Evolutionary conservation across 345 rosid genomes (phyloP).

Genomic region (Arabis hirsuta): DNA sequence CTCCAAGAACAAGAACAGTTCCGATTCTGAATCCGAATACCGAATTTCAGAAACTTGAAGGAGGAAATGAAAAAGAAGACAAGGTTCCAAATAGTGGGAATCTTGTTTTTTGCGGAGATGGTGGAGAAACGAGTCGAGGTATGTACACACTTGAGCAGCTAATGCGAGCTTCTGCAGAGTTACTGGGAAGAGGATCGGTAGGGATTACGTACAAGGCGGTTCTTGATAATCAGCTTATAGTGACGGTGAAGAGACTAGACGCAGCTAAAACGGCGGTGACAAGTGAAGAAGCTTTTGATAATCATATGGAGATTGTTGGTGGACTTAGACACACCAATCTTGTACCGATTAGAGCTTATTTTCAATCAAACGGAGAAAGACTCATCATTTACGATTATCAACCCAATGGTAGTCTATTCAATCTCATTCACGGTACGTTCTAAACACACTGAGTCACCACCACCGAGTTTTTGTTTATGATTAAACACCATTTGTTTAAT

Average conservation of each 20-base stretch:
- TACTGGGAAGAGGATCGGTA: constrained; percentile 81
- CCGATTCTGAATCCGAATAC: constrained; percentile 5
- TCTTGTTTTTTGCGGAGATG: constrained; percentile 55
- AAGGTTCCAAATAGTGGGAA: constrained; percentile 54
- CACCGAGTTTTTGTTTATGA: constrained; percentile 31
- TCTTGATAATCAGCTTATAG: constrained; percentile 70
- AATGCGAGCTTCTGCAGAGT: constrained; percentile 94
- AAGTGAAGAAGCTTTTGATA: constrained; percentile 65
- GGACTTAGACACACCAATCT: constrained; percentile 70
- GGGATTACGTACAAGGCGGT: constrained; percentile 91
- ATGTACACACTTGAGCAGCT: constrained; percentile 77
- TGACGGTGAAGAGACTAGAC: constrained; percentile 87
- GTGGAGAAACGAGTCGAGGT: constrained; percentile 37
- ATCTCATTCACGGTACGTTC: constrained; percentile 83
- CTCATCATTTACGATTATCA: constrained; percentile 84
- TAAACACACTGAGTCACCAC: constrained; percentile 16
- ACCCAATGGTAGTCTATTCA: constrained; percentile 87
- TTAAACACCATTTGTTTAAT: constrained; percentile 14
- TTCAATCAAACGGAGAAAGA: constrained; percentile 87
- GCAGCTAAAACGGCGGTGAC: constrained; percentile 71
- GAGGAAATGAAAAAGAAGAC: constrained; percentile 26
- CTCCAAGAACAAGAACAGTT: constrained; percentile 31
- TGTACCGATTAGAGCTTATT: constrained; percentile 75
- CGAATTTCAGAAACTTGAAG: constrained; percentile 24
- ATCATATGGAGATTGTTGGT: constrained; percentile 80